A percentile compares a stretch with the other conserved stretches of the same genome.
Conservation (phyloP, 352 stramenopile species). For the Phytophthora megakarya region DNA sequence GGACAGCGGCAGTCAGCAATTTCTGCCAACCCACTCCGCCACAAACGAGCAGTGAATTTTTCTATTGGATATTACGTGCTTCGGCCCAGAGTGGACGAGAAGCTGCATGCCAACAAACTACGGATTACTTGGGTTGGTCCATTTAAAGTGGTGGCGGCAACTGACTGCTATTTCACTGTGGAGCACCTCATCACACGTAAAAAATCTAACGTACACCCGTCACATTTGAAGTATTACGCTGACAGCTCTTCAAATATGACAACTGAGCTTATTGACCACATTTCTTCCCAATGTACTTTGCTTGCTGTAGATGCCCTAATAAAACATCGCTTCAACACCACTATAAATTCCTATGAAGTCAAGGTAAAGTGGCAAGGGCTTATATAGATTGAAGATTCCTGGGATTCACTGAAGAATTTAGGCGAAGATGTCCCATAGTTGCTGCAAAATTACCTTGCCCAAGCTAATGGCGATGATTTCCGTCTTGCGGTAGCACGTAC, state of each 20-base stretch:
- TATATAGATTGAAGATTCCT: background rate
- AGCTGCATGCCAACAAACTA: background rate
- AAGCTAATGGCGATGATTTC: too few species aligned
- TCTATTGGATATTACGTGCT: background rate
- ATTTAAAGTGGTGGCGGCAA: background rate
- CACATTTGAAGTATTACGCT: constrained; percentile 7
- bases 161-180: constrained; percentile 6
- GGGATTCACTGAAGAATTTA: background rate
- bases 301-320: background rate
- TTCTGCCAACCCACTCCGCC: too few species aligned
- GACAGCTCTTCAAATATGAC: background rate
- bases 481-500: too few species aligned
- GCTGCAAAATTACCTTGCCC: background rate
- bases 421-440: background rate
- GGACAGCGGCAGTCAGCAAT: too few species aligned
- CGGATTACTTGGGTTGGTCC: background rate
- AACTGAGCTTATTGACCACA: background rate
- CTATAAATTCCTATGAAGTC: background rate
- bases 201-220: background rate
- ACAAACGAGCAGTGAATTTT: background rate
- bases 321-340: background rate
- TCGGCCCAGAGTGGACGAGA: background rate
- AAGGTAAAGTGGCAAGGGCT: background rate
- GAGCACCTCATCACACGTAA: constrained; percentile 1
- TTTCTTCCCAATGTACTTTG: background rate